Evolutionary conservation across 164 flowering plant genomes (phyloP), one percentile per base, ranked within the genome.

Genomic region (Aristolochia fimbriata): DNA sequence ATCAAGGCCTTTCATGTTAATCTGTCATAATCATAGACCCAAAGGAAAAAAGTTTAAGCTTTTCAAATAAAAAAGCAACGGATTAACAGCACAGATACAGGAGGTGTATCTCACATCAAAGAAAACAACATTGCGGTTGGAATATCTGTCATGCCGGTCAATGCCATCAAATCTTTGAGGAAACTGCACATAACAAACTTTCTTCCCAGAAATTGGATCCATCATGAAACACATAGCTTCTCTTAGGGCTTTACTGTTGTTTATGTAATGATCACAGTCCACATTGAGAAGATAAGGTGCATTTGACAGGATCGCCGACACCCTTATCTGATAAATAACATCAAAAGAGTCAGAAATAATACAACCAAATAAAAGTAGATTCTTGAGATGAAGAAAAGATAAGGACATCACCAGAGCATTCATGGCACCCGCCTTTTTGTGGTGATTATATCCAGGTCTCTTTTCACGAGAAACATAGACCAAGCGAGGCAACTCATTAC

Each of bases 111-210:
- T 73, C 72, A 92, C 98, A 77, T 92, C 98, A 74, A 92, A 92
- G 81, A 92, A 92, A 10, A 92, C 98, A 56, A 92, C 83, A 67
- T 92, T 92, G 2, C 96, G 83, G 53, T 92, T 92, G 54, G 98
- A 96, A 80, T 92, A 92, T 77, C 98, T 80, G 73, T 92, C 96
- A 67, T 78, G 86, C 67, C 65, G 82, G 73, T 92, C 98, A 79
- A 92, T 92, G 30, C 98, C 96, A 63, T 92, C 98, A 76, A 92
- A 92, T 72, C 98, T 85, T 73, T 92, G 98, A 6, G 98, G 98
- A 72, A 92, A 92, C 66, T 92, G 98, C 52, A 92, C 98, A 72
- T 92, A 92, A 62, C 98, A 92, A 16, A 89, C 89, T 62, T 80
- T 76, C 73, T 85, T 89, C 59, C 98, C 96, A 46, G 86, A 88